These are phyloP conservation scores for Yarrowia sp. DNA, from an alignment of 805 yeast species.

Conservation along the genomic window DNA sequence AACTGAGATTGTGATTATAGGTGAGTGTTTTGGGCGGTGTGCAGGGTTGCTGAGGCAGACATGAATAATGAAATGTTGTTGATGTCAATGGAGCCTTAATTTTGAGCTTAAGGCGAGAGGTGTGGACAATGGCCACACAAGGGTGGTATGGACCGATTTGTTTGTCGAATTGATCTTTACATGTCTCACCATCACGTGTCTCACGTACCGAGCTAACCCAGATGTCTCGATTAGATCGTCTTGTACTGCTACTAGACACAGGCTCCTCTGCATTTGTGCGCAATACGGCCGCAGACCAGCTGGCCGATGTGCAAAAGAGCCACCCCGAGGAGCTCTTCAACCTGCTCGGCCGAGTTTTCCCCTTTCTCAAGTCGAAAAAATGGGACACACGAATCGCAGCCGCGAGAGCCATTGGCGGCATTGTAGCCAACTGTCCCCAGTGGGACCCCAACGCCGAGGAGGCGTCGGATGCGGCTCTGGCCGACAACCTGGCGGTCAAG, in stretches of 20 bases:
- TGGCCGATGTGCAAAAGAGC: slow-evolving; percentile 87
- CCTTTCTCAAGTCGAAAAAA: slow-evolving; percentile 73
- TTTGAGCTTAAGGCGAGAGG: neutral
- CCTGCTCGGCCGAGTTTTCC: slow-evolving; percentile 83
- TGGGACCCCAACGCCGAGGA: slow-evolving; percentile 75
- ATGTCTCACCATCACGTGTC: neutral
- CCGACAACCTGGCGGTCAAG: slow-evolving; percentile 10
- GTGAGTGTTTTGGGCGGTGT: slow-evolving; percentile 1
- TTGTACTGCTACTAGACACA: slow-evolving; percentile 70
- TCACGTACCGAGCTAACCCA: neutral
- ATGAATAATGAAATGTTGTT: neutral
- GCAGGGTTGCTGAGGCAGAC: neutral
- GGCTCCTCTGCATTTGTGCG: slow-evolving; percentile 93
- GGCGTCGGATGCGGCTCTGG: slow-evolving; percentile 28
- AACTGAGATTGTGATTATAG: slow-evolving; percentile 14
- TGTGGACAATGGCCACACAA: too few species aligned
- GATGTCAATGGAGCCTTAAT: slow-evolving; percentile 22
- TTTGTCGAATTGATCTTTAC: neutral
- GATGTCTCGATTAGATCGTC: slow-evolving; percentile 55
- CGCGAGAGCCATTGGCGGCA: slow-evolving; percentile 91
- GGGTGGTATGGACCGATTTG: too few species aligned
- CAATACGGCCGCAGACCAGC: slow-evolving; percentile 95
- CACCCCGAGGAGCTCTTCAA: slow-evolving; percentile 92
- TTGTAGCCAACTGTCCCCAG: slow-evolving; percentile 66
- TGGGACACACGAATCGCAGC: slow-evolving; percentile 98